Base-by-base conservation (phyloP, 2,329 filamentous ascomycete genomes). In the Monilinia aucupariae region DNA sequence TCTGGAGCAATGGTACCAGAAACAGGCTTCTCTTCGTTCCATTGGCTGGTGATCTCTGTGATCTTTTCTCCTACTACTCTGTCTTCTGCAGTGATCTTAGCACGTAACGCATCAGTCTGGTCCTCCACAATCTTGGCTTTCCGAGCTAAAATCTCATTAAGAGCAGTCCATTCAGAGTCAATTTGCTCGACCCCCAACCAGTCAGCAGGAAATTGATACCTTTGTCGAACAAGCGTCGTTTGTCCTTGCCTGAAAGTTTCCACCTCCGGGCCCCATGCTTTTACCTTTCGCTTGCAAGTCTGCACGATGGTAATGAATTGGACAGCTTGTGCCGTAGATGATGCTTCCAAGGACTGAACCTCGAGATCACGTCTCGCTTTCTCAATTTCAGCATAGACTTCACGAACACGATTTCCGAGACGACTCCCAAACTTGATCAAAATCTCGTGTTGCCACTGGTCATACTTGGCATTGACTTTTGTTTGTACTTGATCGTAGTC, bases 381-480 rank as follows among this genome's bases (percentile, higher is more conserved):
- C 71, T 96, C 90, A 65, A 99, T 89, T 66, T 97, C 93, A 15
- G 89, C 87, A 70, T 94, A 92, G 4, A 97, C 88, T 72, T 99
- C 94, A 55, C 91, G 85, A 86, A 97, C 96, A 56, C 92, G 90
- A 67, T 85, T 89, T 53, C 92, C 91, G 52, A 99, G 87, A 62
- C 94, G 91, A 63, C 84, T 83, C 45, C 92, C 94, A 76, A 99
- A 99, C 74, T 96, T 96, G 70, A 90, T 85, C 45, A 97, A 81
- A 62, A 99, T 96, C 68, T 99, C 94, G 71, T 97, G 91, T 75
- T 99, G 94, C 94, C 96, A 99, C 75, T 97, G 93, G 74, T 99
- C 96, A 74, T 99, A 99, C 75, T 97, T 99, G 71, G 92, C 91
- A 72, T 97, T 99, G 75, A 99, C 94, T 76, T 96, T 97, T 63